A percentile compares a stretch with the other conserved stretches of the same genome.
These are phyloP conservation scores for Penicillium sp. DNA, from an alignment of 2,329 filamentous ascomycete genomes.

Conservation along the genomic window DNA sequence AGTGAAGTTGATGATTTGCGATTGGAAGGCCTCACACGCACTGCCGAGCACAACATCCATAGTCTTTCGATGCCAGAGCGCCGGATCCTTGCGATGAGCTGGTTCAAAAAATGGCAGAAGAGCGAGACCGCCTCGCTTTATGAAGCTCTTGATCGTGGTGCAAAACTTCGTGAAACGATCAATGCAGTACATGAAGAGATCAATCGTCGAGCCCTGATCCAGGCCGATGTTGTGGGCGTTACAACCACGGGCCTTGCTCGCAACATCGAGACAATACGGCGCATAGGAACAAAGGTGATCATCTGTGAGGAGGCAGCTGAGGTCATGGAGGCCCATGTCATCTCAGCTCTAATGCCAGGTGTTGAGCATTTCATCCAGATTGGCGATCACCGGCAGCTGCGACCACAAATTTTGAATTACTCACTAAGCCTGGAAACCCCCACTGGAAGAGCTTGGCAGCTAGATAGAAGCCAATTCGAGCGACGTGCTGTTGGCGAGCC, in stretches of 20 bases:
- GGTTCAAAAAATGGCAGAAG: conserved; percentile 2
- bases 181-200: conserved; percentile 6
- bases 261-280: conserved; percentile 10
- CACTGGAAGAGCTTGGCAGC: conserved; percentile 1
- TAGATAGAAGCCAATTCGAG: conserved; percentile 15
- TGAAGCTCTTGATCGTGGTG: conserved; percentile 4
- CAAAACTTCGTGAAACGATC: not conserved
- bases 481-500: conserved; percentile 9
- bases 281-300: conserved; percentile 30
- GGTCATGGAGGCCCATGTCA: conserved; percentile 60
- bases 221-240: conserved; percentile 14
- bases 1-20: not conserved
- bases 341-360: conserved; percentile 38
- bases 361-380: conserved; percentile 43
- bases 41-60: conserved; percentile 1
- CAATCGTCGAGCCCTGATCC: conserved; percentile 2
- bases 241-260: conserved; percentile 12
- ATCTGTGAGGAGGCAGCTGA: conserved; percentile 69
- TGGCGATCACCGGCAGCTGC: conserved; percentile 36
- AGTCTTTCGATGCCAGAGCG: conserved; percentile 1
- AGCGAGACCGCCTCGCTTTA: not conserved
- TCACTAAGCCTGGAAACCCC: conserved; percentile 6
- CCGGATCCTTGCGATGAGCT: conserved; percentile 1
- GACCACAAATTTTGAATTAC: conserved; percentile 29
- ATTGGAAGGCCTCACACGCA: conserved; percentile 1